Evolutionary conservation across 306 rosid species (phyloP).

Genomic region (Gastrolobium villosum): DNA sequence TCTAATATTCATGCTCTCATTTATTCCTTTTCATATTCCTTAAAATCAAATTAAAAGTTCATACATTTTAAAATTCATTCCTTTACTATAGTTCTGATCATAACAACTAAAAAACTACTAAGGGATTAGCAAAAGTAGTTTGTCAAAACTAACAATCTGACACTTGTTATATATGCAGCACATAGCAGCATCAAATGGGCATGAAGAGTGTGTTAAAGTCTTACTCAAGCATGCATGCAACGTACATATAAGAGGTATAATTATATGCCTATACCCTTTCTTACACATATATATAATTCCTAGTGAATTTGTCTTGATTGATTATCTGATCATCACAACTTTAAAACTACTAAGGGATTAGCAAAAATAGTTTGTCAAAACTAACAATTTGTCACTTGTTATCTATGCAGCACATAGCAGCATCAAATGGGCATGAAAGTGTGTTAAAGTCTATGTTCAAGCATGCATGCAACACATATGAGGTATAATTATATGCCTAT

Average conservation of each 20-base stretch:
- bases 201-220: conserved; percentile 75
- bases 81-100: conserved; percentile 19
- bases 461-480: conserved; percentile 66
- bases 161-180: conserved; percentile 57
- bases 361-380: conserved; percentile 24
- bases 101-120: neutral
- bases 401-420: conserved; percentile 73
- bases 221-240: conserved; percentile 74
- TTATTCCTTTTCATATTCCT: neutral
- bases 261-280: conserved; percentile 6
- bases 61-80: neutral
- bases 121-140: conserved; percentile 1
- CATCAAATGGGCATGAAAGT: conserved; percentile 78
- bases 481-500: conserved; percentile 55
- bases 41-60: neutral
- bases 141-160: conserved; percentile 42
- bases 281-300: neutral
- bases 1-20: conserved; percentile 8
- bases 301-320: neutral
- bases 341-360: neutral
- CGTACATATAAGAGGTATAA: conserved; percentile 67
- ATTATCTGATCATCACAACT: neutral
- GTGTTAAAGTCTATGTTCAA: conserved; percentile 76
- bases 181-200: conserved; percentile 82
- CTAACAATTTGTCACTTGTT: conserved; percentile 36